These are phyloP conservation scores for Apostasia shenzhenica DNA, from an alignment of 106 monocot species.

Conservation along the genomic window DNA sequence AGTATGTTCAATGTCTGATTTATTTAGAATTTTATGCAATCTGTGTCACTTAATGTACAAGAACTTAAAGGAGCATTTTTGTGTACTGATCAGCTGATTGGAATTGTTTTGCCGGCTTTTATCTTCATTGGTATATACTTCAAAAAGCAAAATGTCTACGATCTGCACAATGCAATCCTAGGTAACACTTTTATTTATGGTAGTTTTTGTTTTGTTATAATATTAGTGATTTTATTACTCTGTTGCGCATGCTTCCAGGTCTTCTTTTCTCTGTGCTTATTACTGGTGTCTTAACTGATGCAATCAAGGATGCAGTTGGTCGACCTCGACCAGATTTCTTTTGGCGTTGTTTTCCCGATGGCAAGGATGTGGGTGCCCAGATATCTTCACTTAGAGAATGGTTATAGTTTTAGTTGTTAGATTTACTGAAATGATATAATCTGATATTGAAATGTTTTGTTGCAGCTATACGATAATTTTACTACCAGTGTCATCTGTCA, in stretches of 20 bases:
- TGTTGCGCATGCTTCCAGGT: conserved; percentile 20
- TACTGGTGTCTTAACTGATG: conserved; percentile 62
- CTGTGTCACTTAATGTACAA: background rate
- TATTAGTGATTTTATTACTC: conserved; percentile 1
- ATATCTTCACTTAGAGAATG: background rate
- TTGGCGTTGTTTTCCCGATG: conserved; percentile 78
- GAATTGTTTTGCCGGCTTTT: conserved; percentile 31
- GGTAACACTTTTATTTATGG: conserved; percentile 22
- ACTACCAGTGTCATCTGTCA: conserved; percentile 30
- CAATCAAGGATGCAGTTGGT: conserved; percentile 69
- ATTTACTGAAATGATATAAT: background rate
- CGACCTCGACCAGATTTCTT: conserved; percentile 72
- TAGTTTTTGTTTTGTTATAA: conserved; percentile 1
- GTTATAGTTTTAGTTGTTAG: background rate
- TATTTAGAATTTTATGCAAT: background rate
- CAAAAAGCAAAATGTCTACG: conserved; percentile 58
- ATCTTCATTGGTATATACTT: conserved; percentile 43
- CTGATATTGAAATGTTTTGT: background rate
- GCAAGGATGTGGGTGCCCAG: conserved; percentile 20
- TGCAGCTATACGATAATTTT: conserved; percentile 20
- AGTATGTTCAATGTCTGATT: conserved; percentile 17
- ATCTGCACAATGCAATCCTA: conserved; percentile 72
- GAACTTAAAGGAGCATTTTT: background rate
- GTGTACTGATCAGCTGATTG: conserved; percentile 29
- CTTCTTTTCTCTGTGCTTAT: conserved; percentile 56